phyloP scores from a whole-genome alignment of 371 early-diverging fungal genomes.

The Conidiobolus incongruus region DNA sequence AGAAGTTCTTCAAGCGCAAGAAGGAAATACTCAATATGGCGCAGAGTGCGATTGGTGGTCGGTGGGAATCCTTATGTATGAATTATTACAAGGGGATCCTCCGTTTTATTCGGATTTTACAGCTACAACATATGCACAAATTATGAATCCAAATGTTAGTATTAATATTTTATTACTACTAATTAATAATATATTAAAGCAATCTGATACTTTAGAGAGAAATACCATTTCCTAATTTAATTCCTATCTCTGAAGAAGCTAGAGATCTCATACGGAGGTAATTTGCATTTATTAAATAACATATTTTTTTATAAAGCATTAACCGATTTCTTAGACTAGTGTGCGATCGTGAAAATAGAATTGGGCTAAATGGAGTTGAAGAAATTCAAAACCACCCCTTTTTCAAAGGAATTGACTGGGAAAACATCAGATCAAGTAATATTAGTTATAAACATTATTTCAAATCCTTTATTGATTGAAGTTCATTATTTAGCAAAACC shows the following conservation, averaged over 20 bases:
- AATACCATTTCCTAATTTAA: conserved; percentile 30
- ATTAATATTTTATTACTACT: too few species aligned
- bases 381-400: conserved; percentile 58
- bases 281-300: conserved; percentile 4
- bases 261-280: conserved; percentile 54
- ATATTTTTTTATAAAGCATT: too few species aligned
- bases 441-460: not conserved
- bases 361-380: conserved; percentile 39
- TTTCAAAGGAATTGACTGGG: conserved; percentile 49
- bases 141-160: conserved; percentile 41
- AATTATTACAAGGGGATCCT: conserved; percentile 87
- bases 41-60: conserved; percentile 98
- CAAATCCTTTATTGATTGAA: too few species aligned
- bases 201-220: conserved; percentile 28
- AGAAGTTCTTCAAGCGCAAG: conserved; percentile 54
- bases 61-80: conserved; percentile 94
- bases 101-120: conserved; percentile 70
- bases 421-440: conserved; percentile 17
- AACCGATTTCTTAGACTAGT: conserved; percentile 34
- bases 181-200: too few species aligned
- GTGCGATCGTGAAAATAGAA: conserved; percentile 38
- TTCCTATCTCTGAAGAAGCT: conserved; percentile 43
- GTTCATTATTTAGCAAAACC: not conserved
- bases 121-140: conserved; percentile 69
- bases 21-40: conserved; percentile 46